A percentile compares a stretch with the other conserved stretches of the same genome.
Evolutionary conservation across 768 basidiomycete species (phyloP).

Genomic region (Strobilomyces confusus): DNA sequence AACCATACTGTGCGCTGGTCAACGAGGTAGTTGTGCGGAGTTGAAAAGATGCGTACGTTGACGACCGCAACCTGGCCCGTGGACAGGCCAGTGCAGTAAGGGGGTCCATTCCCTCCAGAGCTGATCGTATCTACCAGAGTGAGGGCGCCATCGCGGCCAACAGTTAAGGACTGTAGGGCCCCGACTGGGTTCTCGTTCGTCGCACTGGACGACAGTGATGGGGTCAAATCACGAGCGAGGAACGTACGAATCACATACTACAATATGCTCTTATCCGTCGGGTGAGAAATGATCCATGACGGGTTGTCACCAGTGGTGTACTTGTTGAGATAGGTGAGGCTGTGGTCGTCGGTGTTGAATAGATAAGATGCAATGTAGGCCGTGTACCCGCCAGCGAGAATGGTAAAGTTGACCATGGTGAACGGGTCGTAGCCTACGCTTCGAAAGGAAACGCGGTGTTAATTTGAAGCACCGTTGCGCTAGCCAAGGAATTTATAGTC

Average conservation of each 20-base stretch:
- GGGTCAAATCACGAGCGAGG: neutral
- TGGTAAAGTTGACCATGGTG: conserved; percentile 61
- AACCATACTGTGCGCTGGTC: conserved; percentile 38
- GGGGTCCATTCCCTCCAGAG: conserved; percentile 50
- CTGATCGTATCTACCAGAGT: conserved; percentile 42
- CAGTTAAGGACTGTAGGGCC: conserved; percentile 54
- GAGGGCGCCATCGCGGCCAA: conserved; percentile 43
- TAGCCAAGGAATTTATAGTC: no score
- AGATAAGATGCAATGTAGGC: conserved; percentile 60
- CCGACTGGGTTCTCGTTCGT: conserved; percentile 49
- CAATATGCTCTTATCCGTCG: conserved; percentile 53
- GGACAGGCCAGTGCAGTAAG: conserved; percentile 47
- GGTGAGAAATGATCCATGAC: conserved; percentile 59
- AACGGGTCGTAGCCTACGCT: no score
- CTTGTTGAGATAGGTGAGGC: conserved; percentile 45
- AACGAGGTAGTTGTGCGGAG: neutral
- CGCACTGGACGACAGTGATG: conserved; percentile 36
- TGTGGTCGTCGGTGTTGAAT: conserved; percentile 49
- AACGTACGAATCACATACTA: conserved; percentile 43
- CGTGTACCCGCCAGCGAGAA: conserved; percentile 64
- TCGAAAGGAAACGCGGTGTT: no score
- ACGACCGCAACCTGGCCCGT: conserved; percentile 57
- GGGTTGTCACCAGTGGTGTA: conserved; percentile 42
- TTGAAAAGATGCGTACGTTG: conserved; percentile 39
- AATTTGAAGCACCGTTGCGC: no score